Evolutionary conservation across 345 rosid species (phyloP).

Genomic region (Erucastrum elatum): DNA sequence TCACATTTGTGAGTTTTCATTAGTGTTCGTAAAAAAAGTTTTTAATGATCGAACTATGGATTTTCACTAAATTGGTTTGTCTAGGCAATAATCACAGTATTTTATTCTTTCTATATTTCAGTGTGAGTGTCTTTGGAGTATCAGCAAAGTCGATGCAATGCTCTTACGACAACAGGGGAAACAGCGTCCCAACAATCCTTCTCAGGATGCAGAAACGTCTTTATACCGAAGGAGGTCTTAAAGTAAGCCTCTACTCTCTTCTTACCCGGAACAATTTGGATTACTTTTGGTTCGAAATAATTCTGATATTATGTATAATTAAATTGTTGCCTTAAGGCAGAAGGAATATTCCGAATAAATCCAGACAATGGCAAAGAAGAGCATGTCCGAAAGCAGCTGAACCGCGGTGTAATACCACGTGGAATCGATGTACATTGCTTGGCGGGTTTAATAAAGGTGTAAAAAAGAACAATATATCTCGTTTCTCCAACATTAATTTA

Average conservation of each 20-base stretch:
- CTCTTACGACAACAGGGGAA: constrained; percentile 75
- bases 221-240: constrained; percentile 77
- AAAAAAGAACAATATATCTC: not conserved
- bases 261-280: not conserved
- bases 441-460: constrained; percentile 87
- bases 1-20: not conserved
- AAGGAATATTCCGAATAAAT: constrained; percentile 89
- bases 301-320: constrained; percentile 22
- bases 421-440: constrained; percentile 90
- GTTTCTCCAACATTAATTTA: not conserved
- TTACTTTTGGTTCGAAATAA: not conserved
- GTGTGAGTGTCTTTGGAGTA: constrained; percentile 90
- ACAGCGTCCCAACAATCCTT: constrained; percentile 89
- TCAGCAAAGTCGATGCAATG: constrained; percentile 93
- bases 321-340: constrained; percentile 57
- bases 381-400: constrained; percentile 63
- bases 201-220: constrained; percentile 82
- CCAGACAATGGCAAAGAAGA: constrained; percentile 85
- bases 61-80: not conserved
- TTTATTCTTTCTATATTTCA: constrained; percentile 18
- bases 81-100: not conserved
- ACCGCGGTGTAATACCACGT: constrained; percentile 67
- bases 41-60: not conserved
- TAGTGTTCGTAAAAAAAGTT: not conserved
- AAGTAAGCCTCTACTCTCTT: constrained; percentile 46